A percentile compares a stretch with the other conserved stretches of the same genome.
Conservation (phyloP, 768 basidiomycete species). For the Amanita pallidorosea region DNA sequence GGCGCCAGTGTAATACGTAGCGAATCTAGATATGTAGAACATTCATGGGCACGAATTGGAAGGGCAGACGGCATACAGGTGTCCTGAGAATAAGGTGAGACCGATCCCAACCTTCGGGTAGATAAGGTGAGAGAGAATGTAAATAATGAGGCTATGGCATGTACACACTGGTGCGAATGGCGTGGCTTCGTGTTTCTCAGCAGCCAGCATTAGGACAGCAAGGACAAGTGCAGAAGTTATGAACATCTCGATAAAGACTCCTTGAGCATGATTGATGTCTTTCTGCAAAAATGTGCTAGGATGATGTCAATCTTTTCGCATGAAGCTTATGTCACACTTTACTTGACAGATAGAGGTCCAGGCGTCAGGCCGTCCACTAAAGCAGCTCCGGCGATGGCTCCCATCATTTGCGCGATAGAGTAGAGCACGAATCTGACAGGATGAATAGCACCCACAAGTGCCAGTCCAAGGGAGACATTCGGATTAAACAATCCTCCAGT, state of each 20-base stretch:
- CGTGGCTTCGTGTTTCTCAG: slow-evolving; percentile 56
- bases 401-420: slow-evolving; percentile 49
- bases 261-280: slow-evolving; percentile 43
- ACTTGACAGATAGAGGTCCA: slow-evolving; percentile 46
- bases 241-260: slow-evolving; percentile 65
- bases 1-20: slow-evolving; percentile 53
- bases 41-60: not conserved
- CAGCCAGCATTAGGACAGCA: slow-evolving; percentile 63
- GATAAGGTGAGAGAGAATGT: not conserved
- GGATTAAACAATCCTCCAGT: slow-evolving; percentile 64
- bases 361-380: slow-evolving; percentile 45
- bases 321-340: slow-evolving; percentile 8
- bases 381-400: slow-evolving; percentile 49
- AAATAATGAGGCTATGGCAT: not conserved
- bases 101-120: slow-evolving; percentile 48
- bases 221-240: slow-evolving; percentile 48
- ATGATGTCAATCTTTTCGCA: slow-evolving; percentile 1
- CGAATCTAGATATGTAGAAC: slow-evolving; percentile 28
- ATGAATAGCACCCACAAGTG: slow-evolving; percentile 42
- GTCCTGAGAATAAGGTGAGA: slow-evolving; percentile 51
- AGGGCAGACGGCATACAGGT: slow-evolving; percentile 30
- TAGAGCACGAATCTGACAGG: slow-evolving; percentile 50
- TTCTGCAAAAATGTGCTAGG: slow-evolving; percentile 35
- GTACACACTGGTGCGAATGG: slow-evolving; percentile 53
- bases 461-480: slow-evolving; percentile 46